These are phyloP conservation scores for Pyricularia grisea DNA, from an alignment of 2,329 filamentous ascomycete species.

Conservation along the genomic window DNA sequence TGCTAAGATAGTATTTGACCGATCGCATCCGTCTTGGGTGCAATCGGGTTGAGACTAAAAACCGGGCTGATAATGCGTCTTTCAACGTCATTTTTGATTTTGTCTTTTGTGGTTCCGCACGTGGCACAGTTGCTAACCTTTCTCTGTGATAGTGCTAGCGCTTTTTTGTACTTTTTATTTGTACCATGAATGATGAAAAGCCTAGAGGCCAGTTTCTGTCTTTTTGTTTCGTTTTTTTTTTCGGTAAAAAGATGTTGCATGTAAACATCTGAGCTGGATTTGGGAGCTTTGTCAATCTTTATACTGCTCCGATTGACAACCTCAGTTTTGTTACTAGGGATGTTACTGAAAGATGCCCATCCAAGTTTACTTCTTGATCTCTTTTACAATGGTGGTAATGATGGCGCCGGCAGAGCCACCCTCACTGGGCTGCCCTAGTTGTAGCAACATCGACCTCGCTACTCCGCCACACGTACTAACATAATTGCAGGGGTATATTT, in stretches of 20 bases:
- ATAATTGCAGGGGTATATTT: neutral
- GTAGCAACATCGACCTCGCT: neutral
- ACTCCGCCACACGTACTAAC: neutral
- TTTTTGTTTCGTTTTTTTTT: too few relatives aligned
- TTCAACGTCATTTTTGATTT: neutral
- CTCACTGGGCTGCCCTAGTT: neutral
- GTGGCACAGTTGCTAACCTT: neutral
- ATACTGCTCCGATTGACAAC: too few relatives aligned
- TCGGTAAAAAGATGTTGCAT: neutral
- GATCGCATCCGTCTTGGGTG: neutral
- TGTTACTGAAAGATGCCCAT: too few relatives aligned
- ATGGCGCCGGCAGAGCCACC: neutral
- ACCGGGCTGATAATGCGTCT: neutral
- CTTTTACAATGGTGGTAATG: too few relatives aligned
- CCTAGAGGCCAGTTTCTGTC: neutral
- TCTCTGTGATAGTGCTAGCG: neutral
- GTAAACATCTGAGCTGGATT: neutral
- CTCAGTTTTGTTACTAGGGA: too few relatives aligned
- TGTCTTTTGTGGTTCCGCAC: neutral
- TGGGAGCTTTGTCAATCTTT: neutral
- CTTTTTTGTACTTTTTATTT: neutral
- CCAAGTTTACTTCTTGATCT: too few relatives aligned
- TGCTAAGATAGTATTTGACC: slow-evolving; percentile 5
- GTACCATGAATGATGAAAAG: neutral
- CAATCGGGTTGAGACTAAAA: neutral